Conservation (phyloP, 176 grass and related monocot genomes). For the Typha latifolia region DNA sequence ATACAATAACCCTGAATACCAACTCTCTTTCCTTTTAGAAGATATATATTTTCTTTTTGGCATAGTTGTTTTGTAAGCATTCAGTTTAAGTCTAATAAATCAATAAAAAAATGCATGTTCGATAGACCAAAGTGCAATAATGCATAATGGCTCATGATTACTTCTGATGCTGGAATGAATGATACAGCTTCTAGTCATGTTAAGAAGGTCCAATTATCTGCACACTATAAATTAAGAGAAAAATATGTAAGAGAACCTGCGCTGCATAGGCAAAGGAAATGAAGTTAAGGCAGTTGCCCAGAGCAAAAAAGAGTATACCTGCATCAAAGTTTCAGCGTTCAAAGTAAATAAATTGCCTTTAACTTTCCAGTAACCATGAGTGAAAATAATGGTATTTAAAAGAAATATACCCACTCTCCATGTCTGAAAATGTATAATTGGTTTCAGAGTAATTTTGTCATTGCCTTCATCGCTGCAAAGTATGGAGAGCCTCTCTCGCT, state of each 20-base stretch:
- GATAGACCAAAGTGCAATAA: no score
- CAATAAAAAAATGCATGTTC: no score
- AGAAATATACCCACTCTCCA: constrained; percentile 79
- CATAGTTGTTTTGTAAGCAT: no score
- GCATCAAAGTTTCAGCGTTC: constrained; percentile 30
- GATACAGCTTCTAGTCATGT: not conserved
- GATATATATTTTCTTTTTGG: no score
- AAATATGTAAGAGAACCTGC: constrained; percentile 47
- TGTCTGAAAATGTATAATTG: constrained; percentile 90
- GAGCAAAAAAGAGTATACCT: constrained; percentile 90
- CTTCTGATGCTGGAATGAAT: not conserved
- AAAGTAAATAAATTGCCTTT: constrained; percentile 4
- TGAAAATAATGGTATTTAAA: not conserved
- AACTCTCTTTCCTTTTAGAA: no score
- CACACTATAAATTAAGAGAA: constrained; percentile 3
- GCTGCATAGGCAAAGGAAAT: constrained; percentile 94
- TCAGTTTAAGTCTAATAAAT: no score
- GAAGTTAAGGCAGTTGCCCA: constrained; percentile 96
- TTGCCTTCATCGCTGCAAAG: constrained; percentile 51
- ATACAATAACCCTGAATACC: no score
- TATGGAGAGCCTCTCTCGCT: constrained; percentile 75
- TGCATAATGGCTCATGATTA: not conserved
- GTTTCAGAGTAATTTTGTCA: constrained; percentile 58
- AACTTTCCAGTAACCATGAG: not conserved
- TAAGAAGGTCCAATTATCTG: not conserved